phyloP scores from a whole-genome alignment of 345 rosid species.

The Lenwebbia sp. region DNA sequence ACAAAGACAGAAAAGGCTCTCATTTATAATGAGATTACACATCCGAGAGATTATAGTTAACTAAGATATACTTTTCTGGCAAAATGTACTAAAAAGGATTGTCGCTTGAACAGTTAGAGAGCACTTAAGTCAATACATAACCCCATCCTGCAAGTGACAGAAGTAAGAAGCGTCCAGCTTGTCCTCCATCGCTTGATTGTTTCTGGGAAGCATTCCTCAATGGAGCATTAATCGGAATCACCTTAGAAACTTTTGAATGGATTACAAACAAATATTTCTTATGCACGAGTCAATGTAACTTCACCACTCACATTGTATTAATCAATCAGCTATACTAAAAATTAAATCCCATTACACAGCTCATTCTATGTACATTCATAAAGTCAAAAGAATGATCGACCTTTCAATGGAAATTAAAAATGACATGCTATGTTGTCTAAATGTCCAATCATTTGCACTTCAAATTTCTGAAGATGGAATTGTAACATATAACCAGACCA shows the following conservation, averaged over 20 bases:
- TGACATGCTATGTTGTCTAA: neutral
- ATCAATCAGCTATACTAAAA: neutral
- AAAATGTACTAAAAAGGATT: neutral
- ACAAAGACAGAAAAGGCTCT: neutral
- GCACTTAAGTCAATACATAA: neutral
- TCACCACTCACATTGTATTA: neutral
- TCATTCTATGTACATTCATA: neutral
- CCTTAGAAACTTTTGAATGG: neutral
- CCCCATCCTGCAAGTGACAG: neutral
- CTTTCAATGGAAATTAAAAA: neutral
- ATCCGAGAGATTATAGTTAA: neutral
- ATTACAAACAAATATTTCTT: neutral
- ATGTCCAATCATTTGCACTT: neutral
- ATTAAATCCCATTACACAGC: neutral
- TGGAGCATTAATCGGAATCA: neutral
- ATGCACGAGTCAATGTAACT: neutral
- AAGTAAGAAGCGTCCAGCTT: neutral
- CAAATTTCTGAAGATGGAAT: neutral
- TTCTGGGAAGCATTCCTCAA: neutral
- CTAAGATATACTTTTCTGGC: neutral
- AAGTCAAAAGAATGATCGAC: neutral
- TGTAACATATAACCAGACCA: neutral
- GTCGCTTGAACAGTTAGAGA: neutral
- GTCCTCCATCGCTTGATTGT: neutral
- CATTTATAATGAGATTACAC: neutral